Conservation (phyloP, 805 yeast species). For the Lachancea nothofagi region DNA sequence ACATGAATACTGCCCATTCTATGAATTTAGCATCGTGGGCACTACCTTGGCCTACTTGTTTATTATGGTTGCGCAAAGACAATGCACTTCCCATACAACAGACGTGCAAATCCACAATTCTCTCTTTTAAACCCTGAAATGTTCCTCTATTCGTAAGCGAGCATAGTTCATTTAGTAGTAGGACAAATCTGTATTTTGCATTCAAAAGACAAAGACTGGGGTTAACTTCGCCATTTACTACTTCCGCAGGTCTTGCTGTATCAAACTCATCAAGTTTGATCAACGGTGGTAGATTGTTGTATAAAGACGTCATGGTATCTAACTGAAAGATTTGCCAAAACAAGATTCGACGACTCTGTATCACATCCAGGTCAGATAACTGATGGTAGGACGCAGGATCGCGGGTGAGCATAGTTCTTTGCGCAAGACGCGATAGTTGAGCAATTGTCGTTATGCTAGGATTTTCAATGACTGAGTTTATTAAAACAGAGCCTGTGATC, state of each 20-base stretch:
- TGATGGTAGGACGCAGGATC: slow-evolving; percentile 54
- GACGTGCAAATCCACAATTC: slow-evolving; percentile 46
- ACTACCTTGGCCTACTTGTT: slow-evolving; percentile 28
- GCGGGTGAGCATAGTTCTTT: slow-evolving; percentile 49
- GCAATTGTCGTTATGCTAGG: slow-evolving; percentile 54
- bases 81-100: slow-evolving; percentile 46
- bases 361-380: slow-evolving; percentile 42
- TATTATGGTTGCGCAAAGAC: slow-evolving; percentile 32
- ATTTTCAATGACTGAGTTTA: slow-evolving; percentile 50
- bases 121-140: slow-evolving; percentile 41
- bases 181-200: slow-evolving; percentile 47
- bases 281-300: slow-evolving; percentile 50
- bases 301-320: slow-evolving; percentile 52
- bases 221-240: slow-evolving; percentile 36
- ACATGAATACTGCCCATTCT: slow-evolving; percentile 43
- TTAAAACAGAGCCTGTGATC: slow-evolving; percentile 43
- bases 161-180: slow-evolving; percentile 46
- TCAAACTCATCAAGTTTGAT: slow-evolving; percentile 50
- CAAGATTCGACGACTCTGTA: slow-evolving; percentile 50
- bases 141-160: slow-evolving; percentile 46
- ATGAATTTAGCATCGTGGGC: slow-evolving; percentile 37
- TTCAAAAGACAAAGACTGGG: slow-evolving; percentile 46
- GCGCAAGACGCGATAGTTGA: slow-evolving; percentile 50
- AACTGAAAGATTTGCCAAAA: slow-evolving; percentile 65
- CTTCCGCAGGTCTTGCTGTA: slow-evolving; percentile 49